Conservation (phyloP, 495 filamentous ascomycete species). For the Aspergillus hancockii region DNA sequence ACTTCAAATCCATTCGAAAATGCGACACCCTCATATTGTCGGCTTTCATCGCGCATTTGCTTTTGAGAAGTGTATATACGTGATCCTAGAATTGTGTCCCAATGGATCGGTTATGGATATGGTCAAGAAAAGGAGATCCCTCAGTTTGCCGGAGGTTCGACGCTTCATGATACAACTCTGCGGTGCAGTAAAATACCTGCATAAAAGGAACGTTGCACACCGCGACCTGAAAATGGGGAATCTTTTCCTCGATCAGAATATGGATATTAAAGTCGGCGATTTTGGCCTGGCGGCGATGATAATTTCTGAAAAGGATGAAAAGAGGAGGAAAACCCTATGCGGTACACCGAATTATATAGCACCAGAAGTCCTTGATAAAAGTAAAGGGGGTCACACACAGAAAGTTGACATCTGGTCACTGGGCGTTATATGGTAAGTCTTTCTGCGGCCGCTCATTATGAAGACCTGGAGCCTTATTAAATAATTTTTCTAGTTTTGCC, state of each 20-base stretch:
- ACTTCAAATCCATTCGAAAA: constrained; percentile 95
- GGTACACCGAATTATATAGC: constrained; percentile 99
- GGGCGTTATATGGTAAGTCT: constrained; percentile 87
- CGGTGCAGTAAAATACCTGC: constrained; percentile 96
- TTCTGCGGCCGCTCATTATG: not conserved
- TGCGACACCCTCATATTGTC: constrained; percentile 92
- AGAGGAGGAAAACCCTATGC: constrained; percentile 85
- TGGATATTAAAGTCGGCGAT: constrained; percentile 98
- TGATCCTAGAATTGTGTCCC: constrained; percentile 89
- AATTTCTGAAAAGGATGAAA: constrained; percentile 80
- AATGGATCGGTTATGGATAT: constrained; percentile 99
- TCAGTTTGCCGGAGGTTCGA: constrained; percentile 88
- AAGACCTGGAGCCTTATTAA: constrained; percentile 14
- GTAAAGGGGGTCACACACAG: constrained; percentile 83
- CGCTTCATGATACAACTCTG: constrained; percentile 92
- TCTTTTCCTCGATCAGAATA: constrained; percentile 89
- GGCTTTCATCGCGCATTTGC: constrained; percentile 93
- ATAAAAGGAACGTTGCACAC: constrained; percentile 91
- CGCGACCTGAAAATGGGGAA: constrained; percentile 98
- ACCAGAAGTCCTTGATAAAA: constrained; percentile 80
- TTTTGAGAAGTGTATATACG: constrained; percentile 83
- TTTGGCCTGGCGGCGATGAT: constrained; percentile 95
- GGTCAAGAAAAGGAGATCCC: constrained; percentile 81
- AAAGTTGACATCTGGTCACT: constrained; percentile 97
- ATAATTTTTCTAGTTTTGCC: constrained; percentile 61